Conservation (phyloP, 108 stramenopile genomes). For the Cyclostephanos tholiformis region DNA sequence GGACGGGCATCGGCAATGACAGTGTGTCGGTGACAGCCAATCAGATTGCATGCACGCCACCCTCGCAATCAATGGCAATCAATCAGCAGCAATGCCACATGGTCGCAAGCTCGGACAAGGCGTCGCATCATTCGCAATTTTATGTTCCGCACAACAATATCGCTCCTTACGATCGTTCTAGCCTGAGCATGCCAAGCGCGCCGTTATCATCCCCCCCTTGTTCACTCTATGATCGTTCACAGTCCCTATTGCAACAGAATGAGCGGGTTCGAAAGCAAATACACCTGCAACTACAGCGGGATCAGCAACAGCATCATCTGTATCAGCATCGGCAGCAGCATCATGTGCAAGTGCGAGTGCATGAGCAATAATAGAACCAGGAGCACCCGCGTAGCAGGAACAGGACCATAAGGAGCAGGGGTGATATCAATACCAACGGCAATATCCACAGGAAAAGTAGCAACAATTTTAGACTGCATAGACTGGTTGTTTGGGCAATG, state of each 20-base stretch:
- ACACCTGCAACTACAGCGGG: constrained; percentile 9
- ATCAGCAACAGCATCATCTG: constrained; percentile 6
- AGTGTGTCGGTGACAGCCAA: not conserved
- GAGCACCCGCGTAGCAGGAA: too few relatives aligned
- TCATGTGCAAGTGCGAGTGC: not conserved
- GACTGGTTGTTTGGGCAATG: too few relatives aligned
- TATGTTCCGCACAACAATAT: not conserved
- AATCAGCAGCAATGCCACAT: not conserved
- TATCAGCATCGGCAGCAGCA: not conserved
- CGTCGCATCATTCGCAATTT: not conserved
- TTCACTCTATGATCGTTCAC: not conserved
- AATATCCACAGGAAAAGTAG: too few relatives aligned
- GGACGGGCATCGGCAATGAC: not conserved
- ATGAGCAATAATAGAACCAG: not conserved
- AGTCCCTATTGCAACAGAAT: not conserved
- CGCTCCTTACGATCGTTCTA: not conserved
- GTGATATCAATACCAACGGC: too few relatives aligned
- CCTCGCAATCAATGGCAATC: not conserved
- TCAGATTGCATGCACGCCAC: not conserved
- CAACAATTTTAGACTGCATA: too few relatives aligned
- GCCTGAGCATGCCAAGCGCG: not conserved
- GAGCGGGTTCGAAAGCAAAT: not conserved
- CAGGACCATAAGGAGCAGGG: too few relatives aligned
- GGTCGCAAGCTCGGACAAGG: not conserved
- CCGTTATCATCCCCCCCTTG: not conserved